A percentile compares a stretch with the other conserved stretches of the same genome.
These are phyloP conservation scores for Coemansia asiatica DNA, from an alignment of 192 early-diverging fungal genomes.

Conservation along the genomic window DNA sequence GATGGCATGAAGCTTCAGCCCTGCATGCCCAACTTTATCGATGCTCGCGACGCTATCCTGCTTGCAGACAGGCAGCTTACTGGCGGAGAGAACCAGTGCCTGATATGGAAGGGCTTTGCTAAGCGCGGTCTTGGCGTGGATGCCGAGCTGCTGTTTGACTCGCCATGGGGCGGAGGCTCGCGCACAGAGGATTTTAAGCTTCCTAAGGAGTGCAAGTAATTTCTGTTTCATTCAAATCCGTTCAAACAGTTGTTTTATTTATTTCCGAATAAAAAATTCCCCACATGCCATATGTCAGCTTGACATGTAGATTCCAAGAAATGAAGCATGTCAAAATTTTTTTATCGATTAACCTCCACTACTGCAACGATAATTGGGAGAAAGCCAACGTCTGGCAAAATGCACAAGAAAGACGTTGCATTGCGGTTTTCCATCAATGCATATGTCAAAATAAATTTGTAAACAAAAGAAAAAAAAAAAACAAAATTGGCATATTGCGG, in stretches of 20 bases:
- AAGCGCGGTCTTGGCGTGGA: conserved; percentile 83
- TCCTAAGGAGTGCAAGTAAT: conserved; percentile 46
- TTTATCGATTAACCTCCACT: too few species aligned
- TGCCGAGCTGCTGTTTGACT: conserved; percentile 64
- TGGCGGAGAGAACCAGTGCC: conserved; percentile 66
- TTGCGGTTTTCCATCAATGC: too few species aligned
- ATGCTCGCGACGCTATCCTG: conserved; percentile 73
- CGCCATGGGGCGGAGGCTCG: conserved; percentile 61
- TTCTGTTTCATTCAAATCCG: not conserved
- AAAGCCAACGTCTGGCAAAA: too few species aligned
- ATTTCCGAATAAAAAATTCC: not conserved
- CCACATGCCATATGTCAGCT: too few species aligned
- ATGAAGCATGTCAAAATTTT: too few species aligned
- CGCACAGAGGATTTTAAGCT: conserved; percentile 58
- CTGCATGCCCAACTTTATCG: conserved; percentile 70
- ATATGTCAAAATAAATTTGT: too few species aligned
- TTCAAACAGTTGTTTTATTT: not conserved
- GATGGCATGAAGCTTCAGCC: conserved; percentile 79
- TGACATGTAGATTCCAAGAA: too few species aligned
- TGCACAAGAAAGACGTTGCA: too few species aligned
- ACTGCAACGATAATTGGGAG: too few species aligned
- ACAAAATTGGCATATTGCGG: too few species aligned
- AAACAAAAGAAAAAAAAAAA: too few species aligned
- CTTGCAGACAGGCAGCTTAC: conserved; percentile 66
- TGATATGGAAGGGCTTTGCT: conserved; percentile 78